Evolutionary conservation across 2,329 filamentous ascomycete genomes (phyloP), one percentile per base, ranked within the genome.

Genomic region (Pseudodiploospora longispora): DNA sequence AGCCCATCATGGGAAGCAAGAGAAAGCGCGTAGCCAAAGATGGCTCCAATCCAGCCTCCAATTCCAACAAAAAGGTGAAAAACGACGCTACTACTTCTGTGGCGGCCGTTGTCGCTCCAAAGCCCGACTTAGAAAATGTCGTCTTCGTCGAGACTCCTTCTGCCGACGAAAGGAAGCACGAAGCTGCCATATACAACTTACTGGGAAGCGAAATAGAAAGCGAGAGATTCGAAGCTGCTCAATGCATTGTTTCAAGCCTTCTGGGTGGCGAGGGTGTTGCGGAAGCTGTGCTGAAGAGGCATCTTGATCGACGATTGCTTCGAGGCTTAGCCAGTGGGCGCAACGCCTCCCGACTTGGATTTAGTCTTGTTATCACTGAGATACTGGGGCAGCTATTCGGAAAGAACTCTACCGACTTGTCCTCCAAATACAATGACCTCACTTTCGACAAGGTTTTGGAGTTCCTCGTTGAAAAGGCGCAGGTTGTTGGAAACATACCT

Each of bases 291-390:
- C 65, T 83, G 10, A 62, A 72, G 52, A 68, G 77, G 47, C 80
- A 83, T 53, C 65, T 83, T 30, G 76, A 80, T 50, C 77, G 78
- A 58, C 76, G 85, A 28, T 71, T 98, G 33, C 87, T 96, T 61
- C 81, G 87, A 43, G 93, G 93, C 35, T 79, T 97, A 12, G 89
- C 90, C 49, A 96, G 89, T 61, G 84, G 88, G 43, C 82, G 88
- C 46, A 95, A 95, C 67, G 87, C 87, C 9, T 88, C 91, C 12
- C 78, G 93, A 28, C 69, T 93, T 41, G 93, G 93, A 4, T 96
- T 95, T 62, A 95, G 88, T 43, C 74, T 96, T 44, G 91, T 91
- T 0, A 69, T 97, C 52, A 85, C 89, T 0, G 90, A 96, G 63
- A 69, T 94, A 6, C 61, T 95, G 37, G 74, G 78, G 4, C 80